Evolutionary conservation across 306 rosid genomes (phyloP).

Genomic region (Amphicarpaea edgeworthii): DNA sequence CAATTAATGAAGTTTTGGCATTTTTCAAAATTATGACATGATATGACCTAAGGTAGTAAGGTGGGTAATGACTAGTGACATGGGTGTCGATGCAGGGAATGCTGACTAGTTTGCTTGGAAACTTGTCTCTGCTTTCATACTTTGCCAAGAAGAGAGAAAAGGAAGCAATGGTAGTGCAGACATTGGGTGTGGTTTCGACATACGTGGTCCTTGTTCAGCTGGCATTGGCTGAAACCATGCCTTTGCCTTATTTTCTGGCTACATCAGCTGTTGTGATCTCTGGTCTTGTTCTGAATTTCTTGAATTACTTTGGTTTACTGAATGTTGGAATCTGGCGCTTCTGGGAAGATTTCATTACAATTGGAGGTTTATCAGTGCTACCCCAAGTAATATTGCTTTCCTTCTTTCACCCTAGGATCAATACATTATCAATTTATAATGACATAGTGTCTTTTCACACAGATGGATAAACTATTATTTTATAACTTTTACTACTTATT

Average conservation of each 20-base stretch:
- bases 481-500: constrained; percentile 14
- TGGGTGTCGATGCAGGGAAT: constrained; percentile 67
- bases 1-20: not conserved
- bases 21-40: not conserved
- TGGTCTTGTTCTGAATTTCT: constrained; percentile 81
- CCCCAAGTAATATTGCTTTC: constrained; percentile 69
- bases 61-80: constrained; percentile 38
- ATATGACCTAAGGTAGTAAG: not conserved
- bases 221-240: constrained; percentile 87
- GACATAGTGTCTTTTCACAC: not conserved
- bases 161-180: constrained; percentile 85
- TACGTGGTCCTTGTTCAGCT: constrained; percentile 76
- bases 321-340: constrained; percentile 67
- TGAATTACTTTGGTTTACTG: constrained; percentile 72
- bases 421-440: constrained; percentile 13
- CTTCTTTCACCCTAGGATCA: constrained; percentile 32
- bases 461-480: not conserved
- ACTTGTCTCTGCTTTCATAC: constrained; percentile 85
- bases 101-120: constrained; percentile 88
- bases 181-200: constrained; percentile 73
- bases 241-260: constrained; percentile 68
- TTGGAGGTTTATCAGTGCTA: constrained; percentile 87
- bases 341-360: constrained; percentile 90
- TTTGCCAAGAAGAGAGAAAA: constrained; percentile 90
- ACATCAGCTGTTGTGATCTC: constrained; percentile 69